Evolutionary conservation across 225 moss, liverwort and hornwort species (phyloP), one percentile per base, ranked within the genome.

Genomic region (Marchantia paleacea): DNA sequence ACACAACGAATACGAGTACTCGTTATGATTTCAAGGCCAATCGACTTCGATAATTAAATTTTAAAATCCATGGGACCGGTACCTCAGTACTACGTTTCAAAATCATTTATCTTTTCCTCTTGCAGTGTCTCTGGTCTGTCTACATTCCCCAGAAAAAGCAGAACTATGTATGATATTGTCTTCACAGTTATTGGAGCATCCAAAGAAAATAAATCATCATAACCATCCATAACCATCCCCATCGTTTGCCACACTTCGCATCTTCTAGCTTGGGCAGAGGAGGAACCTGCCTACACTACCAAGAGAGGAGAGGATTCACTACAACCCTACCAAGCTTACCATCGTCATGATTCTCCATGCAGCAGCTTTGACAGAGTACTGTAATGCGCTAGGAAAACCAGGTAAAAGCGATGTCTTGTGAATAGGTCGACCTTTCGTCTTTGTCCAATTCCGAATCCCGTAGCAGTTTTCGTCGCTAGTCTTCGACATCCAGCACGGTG

Each of bases 311-410:
- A 74, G 86, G 86, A 74, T 86, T 86, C 5, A 86, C 86, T 0
- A 86, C 53, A 83, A 67, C 77, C 26, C 83, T 73, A 25, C 80
- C 83, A 18, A 73, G 80, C 78, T 83, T 83, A 15, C 75, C 54
- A 54, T 78, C 83, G n/a, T 86, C 80, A 20, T 69, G 73, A 24
- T 80, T 80, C 69, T 86, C 86, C 83, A 86, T 86, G 83, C 83
- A 14, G 86, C 83, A 55, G 86, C 86, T 10, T 77, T 77, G 58
- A 86, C 75, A 68, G 79, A 77, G 54, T 80, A 86, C 77, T 83
- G 68, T 55, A 83, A 79, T 67, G 83, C 80, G 19, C 78, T 79
- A 60, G 80, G 72, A 22, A 83, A 75, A 24, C 69, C 73, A 4
- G 78, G 86, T 53, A 83, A 75, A 50, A 86, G 69, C 7, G 83